phyloP scores from a whole-genome alignment of 1,284 basidiomycete genomes.

The Leccinum fallax region DNA sequence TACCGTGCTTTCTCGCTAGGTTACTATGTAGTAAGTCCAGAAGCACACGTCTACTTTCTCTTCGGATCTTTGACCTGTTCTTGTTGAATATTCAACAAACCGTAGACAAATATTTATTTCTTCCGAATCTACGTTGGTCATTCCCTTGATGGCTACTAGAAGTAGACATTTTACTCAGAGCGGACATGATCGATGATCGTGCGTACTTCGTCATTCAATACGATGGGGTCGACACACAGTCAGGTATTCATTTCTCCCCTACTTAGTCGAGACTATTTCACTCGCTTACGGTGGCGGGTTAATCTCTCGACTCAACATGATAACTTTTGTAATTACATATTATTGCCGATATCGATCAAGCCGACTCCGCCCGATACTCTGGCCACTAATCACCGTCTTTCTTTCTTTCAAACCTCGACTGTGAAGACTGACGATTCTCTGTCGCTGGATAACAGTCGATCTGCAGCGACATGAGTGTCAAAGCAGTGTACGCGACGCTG shows the following conservation, averaged over 20 bases:
- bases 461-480: conserved; percentile 31
- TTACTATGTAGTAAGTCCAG: conserved; percentile 58
- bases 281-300: too few species aligned
- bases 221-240: conserved; percentile 6
- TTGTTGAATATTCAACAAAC: neutral
- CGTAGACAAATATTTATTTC: conserved; percentile 53
- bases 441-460: neutral
- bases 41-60: neutral
- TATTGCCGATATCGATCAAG: neutral
- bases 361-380: neutral
- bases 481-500: conserved; percentile 60
- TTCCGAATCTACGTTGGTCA: conserved; percentile 46
- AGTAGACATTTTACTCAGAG: conserved; percentile 61
- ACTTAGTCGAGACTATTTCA: conserved; percentile 30
- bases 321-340: neutral
- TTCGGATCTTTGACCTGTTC: neutral
- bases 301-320: neutral
- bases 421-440: neutral
- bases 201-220: conserved; percentile 15
- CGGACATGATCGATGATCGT: conserved; percentile 56
- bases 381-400: neutral
- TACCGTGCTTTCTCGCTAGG: conserved; percentile 57
- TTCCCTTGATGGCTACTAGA: conserved; percentile 43
- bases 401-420: neutral
- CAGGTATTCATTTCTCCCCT: conserved; percentile 50